These are phyloP conservation scores for Zymoseptoria brevis DNA, from an alignment of 2,329 filamentous ascomycete species.

Conservation along the genomic window DNA sequence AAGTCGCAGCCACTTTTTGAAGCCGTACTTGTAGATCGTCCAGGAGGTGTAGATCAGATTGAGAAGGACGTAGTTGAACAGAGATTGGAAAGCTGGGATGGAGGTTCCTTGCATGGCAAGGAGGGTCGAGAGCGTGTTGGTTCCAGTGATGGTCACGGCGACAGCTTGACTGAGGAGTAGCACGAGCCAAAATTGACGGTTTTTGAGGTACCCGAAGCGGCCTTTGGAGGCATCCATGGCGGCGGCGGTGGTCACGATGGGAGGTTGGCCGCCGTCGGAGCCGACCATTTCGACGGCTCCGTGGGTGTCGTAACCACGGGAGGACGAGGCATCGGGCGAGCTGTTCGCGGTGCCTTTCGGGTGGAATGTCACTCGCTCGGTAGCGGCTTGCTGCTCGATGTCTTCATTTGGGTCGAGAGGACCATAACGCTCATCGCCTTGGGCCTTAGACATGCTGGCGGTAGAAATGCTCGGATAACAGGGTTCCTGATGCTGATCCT, in stretches of 20 bases:
- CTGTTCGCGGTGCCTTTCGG: slow-evolving; percentile 24
- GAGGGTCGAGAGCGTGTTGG: slow-evolving; percentile 81
- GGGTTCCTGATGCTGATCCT: neutral
- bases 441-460: slow-evolving; percentile 5
- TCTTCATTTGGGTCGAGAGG: slow-evolving; percentile 5
- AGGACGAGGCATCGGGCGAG: slow-evolving; percentile 15
- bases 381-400: slow-evolving; percentile 10
- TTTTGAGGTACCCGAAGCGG: slow-evolving; percentile 65
- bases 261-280: slow-evolving; percentile 21
- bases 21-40: slow-evolving; percentile 72
- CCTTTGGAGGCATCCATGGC: slow-evolving; percentile 37
- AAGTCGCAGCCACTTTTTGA: slow-evolving; percentile 58
- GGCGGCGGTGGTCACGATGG: slow-evolving; percentile 33
- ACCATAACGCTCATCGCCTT: slow-evolving; percentile 9
- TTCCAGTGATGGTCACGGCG: slow-evolving; percentile 81
- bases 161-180: slow-evolving; percentile 68
- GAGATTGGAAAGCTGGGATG: slow-evolving; percentile 89
- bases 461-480: neutral
- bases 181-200: slow-evolving; percentile 80
- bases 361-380: slow-evolving; percentile 26
- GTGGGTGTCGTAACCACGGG: slow-evolving; percentile 19
- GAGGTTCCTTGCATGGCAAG: slow-evolving; percentile 61
- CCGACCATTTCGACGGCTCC: slow-evolving; percentile 31
- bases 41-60: slow-evolving; percentile 72
- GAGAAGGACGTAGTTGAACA: slow-evolving; percentile 88